Evolutionary conservation across 306 rosid genomes (phyloP).

Genomic region (Dalbergia cultrata): DNA sequence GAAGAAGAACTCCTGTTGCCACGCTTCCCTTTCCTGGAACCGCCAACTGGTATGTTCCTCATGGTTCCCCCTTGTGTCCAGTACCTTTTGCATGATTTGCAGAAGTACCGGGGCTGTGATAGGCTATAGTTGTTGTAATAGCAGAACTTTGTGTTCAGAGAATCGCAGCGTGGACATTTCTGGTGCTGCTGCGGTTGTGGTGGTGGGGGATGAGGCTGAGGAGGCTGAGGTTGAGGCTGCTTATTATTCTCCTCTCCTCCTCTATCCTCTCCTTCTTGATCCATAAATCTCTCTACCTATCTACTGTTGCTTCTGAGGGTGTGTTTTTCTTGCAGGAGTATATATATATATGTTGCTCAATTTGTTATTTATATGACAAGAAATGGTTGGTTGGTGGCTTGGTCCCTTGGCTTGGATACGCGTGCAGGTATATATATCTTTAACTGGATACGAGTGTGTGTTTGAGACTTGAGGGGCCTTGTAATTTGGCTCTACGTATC

Average conservation of each 20-base stretch:
- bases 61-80: constrained; percentile 78
- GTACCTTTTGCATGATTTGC: constrained; percentile 68
- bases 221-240: background rate
- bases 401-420: background rate
- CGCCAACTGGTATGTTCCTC: constrained; percentile 68
- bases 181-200: constrained; percentile 32
- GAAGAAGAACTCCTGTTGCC: constrained; percentile 24
- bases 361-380: constrained; percentile 14
- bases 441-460: constrained; percentile 22
- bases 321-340: background rate
- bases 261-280: constrained; percentile 15
- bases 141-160: constrained; percentile 67
- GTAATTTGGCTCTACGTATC: constrained; percentile 48
- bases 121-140: constrained; percentile 71
- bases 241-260: background rate
- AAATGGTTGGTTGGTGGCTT: constrained; percentile 42
- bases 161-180: constrained; percentile 66
- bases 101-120: constrained; percentile 67
- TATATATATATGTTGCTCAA: background rate
- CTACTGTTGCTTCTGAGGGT: background rate
- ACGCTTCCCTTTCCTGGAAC: constrained; percentile 59
- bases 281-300: constrained; percentile 18
- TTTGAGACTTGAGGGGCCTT: constrained; percentile 33
- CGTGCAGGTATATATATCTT: constrained; percentile 19
- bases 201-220: background rate